Evolutionary conservation across 164 flowering plant species (phyloP).

Genomic region (Chimonanthus praecox): DNA sequence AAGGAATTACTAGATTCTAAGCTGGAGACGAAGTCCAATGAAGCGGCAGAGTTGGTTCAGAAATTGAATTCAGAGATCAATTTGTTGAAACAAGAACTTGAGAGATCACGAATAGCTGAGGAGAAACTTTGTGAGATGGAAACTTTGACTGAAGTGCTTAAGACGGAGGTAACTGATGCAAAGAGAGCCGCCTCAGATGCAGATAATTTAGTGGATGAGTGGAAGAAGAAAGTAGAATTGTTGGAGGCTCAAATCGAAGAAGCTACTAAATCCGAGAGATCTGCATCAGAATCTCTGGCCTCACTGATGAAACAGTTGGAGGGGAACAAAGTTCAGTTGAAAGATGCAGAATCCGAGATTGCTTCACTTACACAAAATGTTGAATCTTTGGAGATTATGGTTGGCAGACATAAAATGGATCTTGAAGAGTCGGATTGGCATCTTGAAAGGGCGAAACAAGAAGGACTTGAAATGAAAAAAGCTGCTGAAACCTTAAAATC

Average conservation of each 20-base stretch:
- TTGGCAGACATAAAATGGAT: conserved; percentile 47
- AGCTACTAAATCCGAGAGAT: conserved; percentile 55
- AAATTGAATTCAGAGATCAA: conserved; percentile 57
- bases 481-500: conserved; percentile 46
- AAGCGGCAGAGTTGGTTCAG: conserved; percentile 33
- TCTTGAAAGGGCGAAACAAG: conserved; percentile 40
- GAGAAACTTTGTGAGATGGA: conserved; percentile 20
- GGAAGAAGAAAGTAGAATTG: conserved; percentile 47
- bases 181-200: conserved; percentile 74
- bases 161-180: conserved; percentile 60
- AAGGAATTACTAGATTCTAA: conserved; percentile 69
- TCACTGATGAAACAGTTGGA: conserved; percentile 69
- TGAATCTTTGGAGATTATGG: conserved; percentile 63
- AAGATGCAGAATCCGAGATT: conserved; percentile 69
- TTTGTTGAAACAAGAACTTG: conserved; percentile 40
- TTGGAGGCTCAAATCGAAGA: conserved; percentile 47
- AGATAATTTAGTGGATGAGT: conserved; percentile 45
- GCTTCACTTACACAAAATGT: conserved; percentile 55
- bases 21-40: conserved; percentile 42
- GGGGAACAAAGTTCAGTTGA: conserved; percentile 48
- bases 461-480: conserved; percentile 44
- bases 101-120: conserved; percentile 15
- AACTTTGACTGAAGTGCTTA: conserved; percentile 32
- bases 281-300: conserved; percentile 59
- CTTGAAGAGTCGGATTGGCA: conserved; percentile 47